phyloP scores from a whole-genome alignment of 345 rosid genomes.

The Mallotus nudiflorus region DNA sequence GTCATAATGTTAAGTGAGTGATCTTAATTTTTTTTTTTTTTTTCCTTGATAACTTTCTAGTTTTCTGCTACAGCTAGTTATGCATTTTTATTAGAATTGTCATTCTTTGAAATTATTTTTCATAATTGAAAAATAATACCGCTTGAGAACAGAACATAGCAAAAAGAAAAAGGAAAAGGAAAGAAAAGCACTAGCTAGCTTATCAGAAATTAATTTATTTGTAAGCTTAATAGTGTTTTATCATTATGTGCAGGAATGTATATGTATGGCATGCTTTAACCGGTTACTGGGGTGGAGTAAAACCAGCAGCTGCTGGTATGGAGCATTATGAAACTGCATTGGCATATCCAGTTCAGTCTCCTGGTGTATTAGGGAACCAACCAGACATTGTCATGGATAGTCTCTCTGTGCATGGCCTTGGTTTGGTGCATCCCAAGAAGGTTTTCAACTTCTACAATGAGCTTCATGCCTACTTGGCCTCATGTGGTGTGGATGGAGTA shows the following conservation, averaged over 20 bases:
- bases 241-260: slow-evolving; percentile 45
- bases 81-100: neutral
- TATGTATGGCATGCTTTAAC: slow-evolving; percentile 98
- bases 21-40: slow-evolving; percentile 6
- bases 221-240: neutral
- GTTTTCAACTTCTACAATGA: slow-evolving; percentile 95
- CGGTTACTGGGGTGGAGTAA: slow-evolving; percentile 99
- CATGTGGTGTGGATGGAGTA: slow-evolving; percentile 95
- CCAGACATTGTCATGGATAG: slow-evolving; percentile 96
- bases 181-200: neutral
- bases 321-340: slow-evolving; percentile 88
- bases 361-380: slow-evolving; percentile 87
- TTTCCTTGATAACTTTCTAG: neutral
- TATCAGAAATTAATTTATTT: neutral
- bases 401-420: slow-evolving; percentile 81
- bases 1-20: slow-evolving; percentile 79
- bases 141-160: no score
- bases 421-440: slow-evolving; percentile 89
- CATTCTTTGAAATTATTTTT: neutral
- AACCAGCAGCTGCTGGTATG: slow-evolving; percentile 91
- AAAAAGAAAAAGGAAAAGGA: neutral
- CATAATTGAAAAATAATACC: neutral
- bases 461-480: slow-evolving; percentile 89
- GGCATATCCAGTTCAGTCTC: slow-evolving; percentile 87
- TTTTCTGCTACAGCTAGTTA: neutral